These are phyloP conservation scores for Pleurotus ostreatus DNA, from an alignment of 768 basidiomycete species.

Conservation along the genomic window DNA sequence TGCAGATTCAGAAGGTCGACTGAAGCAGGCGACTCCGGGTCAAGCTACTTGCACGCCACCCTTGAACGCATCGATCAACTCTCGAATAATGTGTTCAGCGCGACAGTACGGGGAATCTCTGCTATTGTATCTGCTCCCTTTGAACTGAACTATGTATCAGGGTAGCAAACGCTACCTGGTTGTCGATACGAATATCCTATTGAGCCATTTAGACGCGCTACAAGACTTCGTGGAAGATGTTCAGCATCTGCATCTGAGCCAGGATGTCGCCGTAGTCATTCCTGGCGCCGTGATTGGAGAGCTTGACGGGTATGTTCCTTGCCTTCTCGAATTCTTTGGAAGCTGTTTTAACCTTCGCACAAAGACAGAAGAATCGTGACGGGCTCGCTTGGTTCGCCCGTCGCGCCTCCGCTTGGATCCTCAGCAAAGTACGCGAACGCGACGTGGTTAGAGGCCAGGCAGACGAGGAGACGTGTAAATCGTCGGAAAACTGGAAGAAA, in stretches of 20 bases:
- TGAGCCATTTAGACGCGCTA: slow-evolving; percentile 62
- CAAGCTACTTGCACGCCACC: slow-evolving; percentile 31
- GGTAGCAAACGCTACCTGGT: slow-evolving; percentile 49
- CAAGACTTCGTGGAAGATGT: slow-evolving; percentile 62
- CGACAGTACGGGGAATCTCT: slow-evolving; percentile 46
- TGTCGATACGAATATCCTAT: slow-evolving; percentile 76
- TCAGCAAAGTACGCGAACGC: slow-evolving; percentile 55
- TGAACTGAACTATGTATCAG: slow-evolving; percentile 5
- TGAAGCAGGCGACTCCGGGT: background rate
- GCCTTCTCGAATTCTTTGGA: background rate
- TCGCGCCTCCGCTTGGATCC: slow-evolving; percentile 65
- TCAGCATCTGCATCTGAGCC: slow-evolving; percentile 29
- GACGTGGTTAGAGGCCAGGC: slow-evolving; percentile 58
- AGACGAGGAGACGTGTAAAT: slow-evolving; percentile 57
- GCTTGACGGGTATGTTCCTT: slow-evolving; percentile 56
- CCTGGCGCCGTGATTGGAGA: slow-evolving; percentile 76
- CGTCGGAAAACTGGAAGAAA: slow-evolving; percentile 56
- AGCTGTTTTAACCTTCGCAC: background rate
- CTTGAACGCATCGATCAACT: slow-evolving; percentile 50
- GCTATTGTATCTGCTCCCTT: too few species aligned
- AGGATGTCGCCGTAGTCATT: slow-evolving; percentile 62
- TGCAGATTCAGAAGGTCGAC: too few species aligned
- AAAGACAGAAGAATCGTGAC: slow-evolving; percentile 45
- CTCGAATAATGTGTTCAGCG: slow-evolving; percentile 66
- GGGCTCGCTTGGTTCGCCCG: slow-evolving; percentile 61